These are phyloP conservation scores for Globisporangium canariense DNA, from an alignment of 352 stramenopile species.

Conservation along the genomic window DNA sequence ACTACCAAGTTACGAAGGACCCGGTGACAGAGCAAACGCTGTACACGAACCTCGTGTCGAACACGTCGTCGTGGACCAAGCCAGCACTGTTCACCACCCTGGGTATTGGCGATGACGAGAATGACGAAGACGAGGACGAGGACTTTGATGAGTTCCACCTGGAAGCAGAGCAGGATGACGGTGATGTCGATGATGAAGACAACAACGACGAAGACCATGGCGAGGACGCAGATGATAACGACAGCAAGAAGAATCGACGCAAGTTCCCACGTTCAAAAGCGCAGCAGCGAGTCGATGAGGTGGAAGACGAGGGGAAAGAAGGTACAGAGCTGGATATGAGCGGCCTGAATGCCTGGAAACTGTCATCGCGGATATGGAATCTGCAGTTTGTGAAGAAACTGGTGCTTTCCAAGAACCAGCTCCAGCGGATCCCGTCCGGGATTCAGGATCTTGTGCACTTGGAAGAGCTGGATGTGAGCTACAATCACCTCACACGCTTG, in stretches of 20 bases:
- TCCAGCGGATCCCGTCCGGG: conserved; percentile 59
- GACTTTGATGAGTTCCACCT: conserved; percentile 16
- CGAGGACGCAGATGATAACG: conserved; percentile 17
- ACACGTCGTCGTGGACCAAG: conserved; percentile 35
- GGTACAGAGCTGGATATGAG: conserved; percentile 42
- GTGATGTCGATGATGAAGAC: conserved; percentile 22
- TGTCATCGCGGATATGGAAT: conserved; percentile 75
- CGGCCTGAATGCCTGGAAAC: conserved; percentile 37
- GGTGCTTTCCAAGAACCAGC: conserved; percentile 44
- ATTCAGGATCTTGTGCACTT: conserved; percentile 66
- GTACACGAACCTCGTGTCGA: conserved; percentile 43
- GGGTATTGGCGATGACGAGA: conserved; percentile 20
- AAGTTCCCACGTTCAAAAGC: conserved; percentile 51
- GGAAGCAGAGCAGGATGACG: conserved; percentile 18
- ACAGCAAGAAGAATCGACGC: conserved; percentile 13
- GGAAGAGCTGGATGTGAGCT: conserved; percentile 51
- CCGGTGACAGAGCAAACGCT: conserved; percentile 31
- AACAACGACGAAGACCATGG: conserved; percentile 3
- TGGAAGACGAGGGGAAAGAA: conserved; percentile 32
- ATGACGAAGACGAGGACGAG: conserved; percentile 14
- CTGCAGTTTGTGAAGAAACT: conserved; percentile 41
- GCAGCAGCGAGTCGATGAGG: conserved; percentile 50
- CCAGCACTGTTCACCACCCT: conserved; percentile 37
- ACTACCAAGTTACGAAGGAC: conserved; percentile 39
- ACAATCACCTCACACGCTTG: conserved; percentile 53